These are phyloP conservation scores for Lepidium sativum DNA, from an alignment of 345 rosid species.

Conservation along the genomic window DNA sequence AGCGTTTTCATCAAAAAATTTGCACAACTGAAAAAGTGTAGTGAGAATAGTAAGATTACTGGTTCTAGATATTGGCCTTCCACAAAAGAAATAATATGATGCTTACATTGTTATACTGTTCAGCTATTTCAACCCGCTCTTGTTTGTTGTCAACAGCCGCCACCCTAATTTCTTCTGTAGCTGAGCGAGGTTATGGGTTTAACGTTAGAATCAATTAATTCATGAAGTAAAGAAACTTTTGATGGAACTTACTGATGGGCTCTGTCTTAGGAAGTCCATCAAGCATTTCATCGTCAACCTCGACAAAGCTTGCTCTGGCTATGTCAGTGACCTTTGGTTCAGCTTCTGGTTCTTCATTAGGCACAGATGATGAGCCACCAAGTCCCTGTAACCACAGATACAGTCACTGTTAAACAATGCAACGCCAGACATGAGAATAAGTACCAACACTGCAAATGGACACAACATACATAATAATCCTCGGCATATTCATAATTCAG, in stretches of 20 bases:
- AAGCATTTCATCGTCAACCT: slow-evolving; percentile 29
- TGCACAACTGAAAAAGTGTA: slow-evolving; percentile 48
- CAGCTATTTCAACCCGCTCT: slow-evolving; percentile 44
- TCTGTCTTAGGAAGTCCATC: slow-evolving; percentile 48
- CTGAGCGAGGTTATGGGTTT: slow-evolving; percentile 28
- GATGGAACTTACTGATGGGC: slow-evolving; percentile 45
- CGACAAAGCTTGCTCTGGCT: slow-evolving; percentile 28
- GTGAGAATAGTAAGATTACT: not conserved
- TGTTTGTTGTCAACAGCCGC: slow-evolving; percentile 52
- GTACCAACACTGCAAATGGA: not conserved
- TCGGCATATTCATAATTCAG: slow-evolving; percentile 63
- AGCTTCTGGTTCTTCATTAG: slow-evolving; percentile 46
- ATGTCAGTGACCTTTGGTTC: slow-evolving; percentile 30
- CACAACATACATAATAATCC: slow-evolving; percentile 49
- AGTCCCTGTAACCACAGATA: slow-evolving; percentile 40
- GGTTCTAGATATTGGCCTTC: slow-evolving; percentile 5
- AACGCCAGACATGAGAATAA: not conserved
- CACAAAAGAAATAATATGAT: not conserved
- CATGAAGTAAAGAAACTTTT: not conserved
- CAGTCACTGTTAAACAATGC: not conserved
- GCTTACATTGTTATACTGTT: slow-evolving; percentile 54
- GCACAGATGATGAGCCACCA: slow-evolving; percentile 28
- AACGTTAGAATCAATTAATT: not conserved
- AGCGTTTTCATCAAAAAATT: slow-evolving; percentile 41
- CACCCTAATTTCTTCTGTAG: slow-evolving; percentile 45